Base-by-base conservation (phyloP, 2,329 filamentous ascomycete species). In the Talaromyces marneffei region DNA sequence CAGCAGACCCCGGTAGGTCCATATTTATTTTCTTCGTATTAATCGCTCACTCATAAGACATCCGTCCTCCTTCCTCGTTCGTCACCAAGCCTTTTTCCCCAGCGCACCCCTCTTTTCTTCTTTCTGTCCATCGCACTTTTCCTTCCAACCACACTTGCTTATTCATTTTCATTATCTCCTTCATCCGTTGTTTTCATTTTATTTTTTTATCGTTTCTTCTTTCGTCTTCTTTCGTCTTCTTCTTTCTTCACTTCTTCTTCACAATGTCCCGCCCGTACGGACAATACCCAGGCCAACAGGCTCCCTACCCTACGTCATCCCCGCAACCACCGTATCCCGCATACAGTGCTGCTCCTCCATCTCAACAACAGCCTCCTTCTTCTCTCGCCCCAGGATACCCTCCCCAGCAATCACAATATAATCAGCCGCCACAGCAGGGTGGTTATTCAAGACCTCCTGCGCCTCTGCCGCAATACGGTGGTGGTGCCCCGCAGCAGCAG, bases 391-490 rank as follows among this genome's bases (percentile, higher is more conserved):
- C 75, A 46, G 75, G 77, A 53, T 77, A 77, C 60, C 71, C 77
- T 44, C 61, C 60, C 20, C 60, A 59, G 31, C 60, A 50, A 18
- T 29, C 42, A 35, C 31, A 39, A 37, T 66, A 66, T 44, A 59
- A 57, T 42, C 66, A 66, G 44, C 52, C 66, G 29, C 67, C 66
- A 42, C 52, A 66, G 29, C 67, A 67, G 57, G 71, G 74, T 63
- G 70, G 68, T 42, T 81, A 81, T 70, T 71, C 70, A 58, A 71
- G 76, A 62, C 75, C 76, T 20, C 75, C 78, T 46, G 76, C 72
- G 42, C 74, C 77, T 58, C 73, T 75, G 65, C 75, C 66, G 58
- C 74, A 74, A 52, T 72, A 75, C 63, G 68, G 70, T 61, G 75
- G 73, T 65, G 71, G 69, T 66, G 66, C 69, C 64, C 65, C 69